phyloP scores from a whole-genome alignment of 2,329 filamentous ascomycete genomes.

The Apiospora phragmitis region DNA sequence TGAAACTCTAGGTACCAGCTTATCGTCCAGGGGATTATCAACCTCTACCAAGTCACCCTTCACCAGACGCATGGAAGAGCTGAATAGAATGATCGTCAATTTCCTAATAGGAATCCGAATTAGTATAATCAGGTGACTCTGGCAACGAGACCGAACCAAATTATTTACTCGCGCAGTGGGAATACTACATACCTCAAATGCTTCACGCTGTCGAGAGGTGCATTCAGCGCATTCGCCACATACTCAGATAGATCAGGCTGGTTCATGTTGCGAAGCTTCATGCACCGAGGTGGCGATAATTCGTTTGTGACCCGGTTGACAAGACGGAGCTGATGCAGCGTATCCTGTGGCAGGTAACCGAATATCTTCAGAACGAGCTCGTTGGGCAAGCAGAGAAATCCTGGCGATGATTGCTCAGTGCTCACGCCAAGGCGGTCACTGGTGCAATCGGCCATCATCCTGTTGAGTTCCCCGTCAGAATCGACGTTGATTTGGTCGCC shows the following conservation, averaged over 20 bases:
- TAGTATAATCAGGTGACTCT: not conserved
- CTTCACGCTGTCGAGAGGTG: not conserved
- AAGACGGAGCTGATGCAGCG: not conserved
- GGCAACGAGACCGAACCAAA: no score
- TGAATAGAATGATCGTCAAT: not conserved
- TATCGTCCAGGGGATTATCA: not conserved
- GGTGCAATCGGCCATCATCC: not conserved
- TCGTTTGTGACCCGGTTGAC: not conserved
- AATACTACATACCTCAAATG: not conserved
- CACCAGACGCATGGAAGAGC: no score
- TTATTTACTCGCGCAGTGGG: no score
- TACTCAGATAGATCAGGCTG: not conserved
- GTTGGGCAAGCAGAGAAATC: not conserved
- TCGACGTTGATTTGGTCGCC: no score
- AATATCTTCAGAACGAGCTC: not conserved
- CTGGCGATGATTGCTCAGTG: not conserved
- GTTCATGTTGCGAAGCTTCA: not conserved
- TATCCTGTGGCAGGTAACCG: not conserved
- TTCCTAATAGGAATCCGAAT: not conserved
- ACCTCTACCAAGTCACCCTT: no score
- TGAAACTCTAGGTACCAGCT: not conserved
- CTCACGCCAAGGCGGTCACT: not conserved
- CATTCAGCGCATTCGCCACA: not conserved
- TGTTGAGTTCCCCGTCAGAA: no score
- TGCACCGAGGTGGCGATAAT: not conserved